Evolutionary conservation across 805 yeast genomes (phyloP), one percentile per base, ranked within the genome.

Genomic region (Candida anglica): DNA sequence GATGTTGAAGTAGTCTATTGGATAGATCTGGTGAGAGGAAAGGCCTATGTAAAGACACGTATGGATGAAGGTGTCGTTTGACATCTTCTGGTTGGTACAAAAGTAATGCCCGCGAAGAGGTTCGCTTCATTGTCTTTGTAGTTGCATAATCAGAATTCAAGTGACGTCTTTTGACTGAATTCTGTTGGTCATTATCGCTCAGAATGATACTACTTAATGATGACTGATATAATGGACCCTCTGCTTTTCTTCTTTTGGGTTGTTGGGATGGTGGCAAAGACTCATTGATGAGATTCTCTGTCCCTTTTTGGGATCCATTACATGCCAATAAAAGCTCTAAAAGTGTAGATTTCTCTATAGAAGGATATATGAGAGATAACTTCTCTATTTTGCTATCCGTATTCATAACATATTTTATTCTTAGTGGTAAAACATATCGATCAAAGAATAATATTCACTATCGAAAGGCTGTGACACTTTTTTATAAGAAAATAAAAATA

Each of bases 1-100:
- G 56, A 14, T 63, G 59, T 9, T 47, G 34, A 2, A 80, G 53
- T 2, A 81, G 46, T 0, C 44, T 43, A 19, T 73, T 64, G 0
- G 86, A 76, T 6, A 75, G 38, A 0, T 66, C 62, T 0, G 52
- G 38, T 0, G 86, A 81, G 3, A 85, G 56, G 27, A 79, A 75
- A 40, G 73, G 63, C 28, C 56, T 59, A 36, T 72, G 68, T 27
- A 78, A 58, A 2, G 77, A 60, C 3, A 70, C 67, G 41, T 76
- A 77, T 1, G 80, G 77, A 15, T 41, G 35, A 3, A 78, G 37
- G n/a, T 64, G 46, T 6, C 30, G 38, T 17, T 46, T 50, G 27
- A 45, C 49, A 8, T 30, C 43, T 29, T 35, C 42, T 33, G 36
- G 32, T 9, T 16, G 20, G 18, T 34, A 33, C 19, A 19, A n/a